Percentiles rank a stretch among this genome's conserved stretches.
Evolutionary conservation across 495 filamentous ascomycete species (phyloP).

Genomic region (Xylaria nigripes): DNA sequence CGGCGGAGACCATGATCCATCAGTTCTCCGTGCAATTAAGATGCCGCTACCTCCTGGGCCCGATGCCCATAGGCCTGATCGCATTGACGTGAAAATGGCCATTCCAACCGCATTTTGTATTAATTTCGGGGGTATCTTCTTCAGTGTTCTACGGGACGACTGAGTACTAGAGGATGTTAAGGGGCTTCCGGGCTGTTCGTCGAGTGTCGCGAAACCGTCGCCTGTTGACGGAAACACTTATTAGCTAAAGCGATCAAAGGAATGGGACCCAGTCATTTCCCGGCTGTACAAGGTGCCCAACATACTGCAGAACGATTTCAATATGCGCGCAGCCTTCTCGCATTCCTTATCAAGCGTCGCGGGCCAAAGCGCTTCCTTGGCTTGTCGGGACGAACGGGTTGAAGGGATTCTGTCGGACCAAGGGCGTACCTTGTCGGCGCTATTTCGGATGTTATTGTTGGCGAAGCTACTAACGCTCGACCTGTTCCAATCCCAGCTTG

Average conservation of each 20-base stretch:
- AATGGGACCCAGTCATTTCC: background rate
- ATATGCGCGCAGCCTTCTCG: conserved; percentile 78
- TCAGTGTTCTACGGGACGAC: conserved; percentile 45
- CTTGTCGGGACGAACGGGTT: conserved; percentile 25
- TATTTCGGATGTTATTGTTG: conserved; percentile 13
- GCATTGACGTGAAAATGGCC: conserved; percentile 89
- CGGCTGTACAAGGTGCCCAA: conserved; percentile 6
- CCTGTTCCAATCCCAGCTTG: conserved; percentile 40
- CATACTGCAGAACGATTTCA: conserved; percentile 72
- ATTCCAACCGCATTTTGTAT: conserved; percentile 79
- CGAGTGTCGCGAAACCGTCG: conserved; percentile 40
- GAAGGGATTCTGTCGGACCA: conserved; percentile 40
- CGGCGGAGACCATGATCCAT: conserved; percentile 82
- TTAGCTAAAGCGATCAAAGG: background rate
- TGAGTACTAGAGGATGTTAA: conserved; percentile 24
- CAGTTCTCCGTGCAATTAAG: conserved; percentile 66
- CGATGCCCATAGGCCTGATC: conserved; percentile 82
- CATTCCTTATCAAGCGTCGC: conserved; percentile 72
- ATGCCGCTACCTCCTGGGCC: conserved; percentile 82
- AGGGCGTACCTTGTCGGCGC: conserved; percentile 37
- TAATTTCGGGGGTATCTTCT: conserved; percentile 77
- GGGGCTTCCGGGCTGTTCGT: conserved; percentile 28
- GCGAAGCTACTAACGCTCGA: conserved; percentile 17
- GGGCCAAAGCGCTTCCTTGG: conserved; percentile 68
- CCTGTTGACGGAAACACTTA: conserved; percentile 17